A percentile compares a stretch with the other conserved stretches of the same genome.
These are phyloP conservation scores for Candolleomyces aberdarensis DNA, from an alignment of 768 basidiomycete genomes.

Conservation along the genomic window DNA sequence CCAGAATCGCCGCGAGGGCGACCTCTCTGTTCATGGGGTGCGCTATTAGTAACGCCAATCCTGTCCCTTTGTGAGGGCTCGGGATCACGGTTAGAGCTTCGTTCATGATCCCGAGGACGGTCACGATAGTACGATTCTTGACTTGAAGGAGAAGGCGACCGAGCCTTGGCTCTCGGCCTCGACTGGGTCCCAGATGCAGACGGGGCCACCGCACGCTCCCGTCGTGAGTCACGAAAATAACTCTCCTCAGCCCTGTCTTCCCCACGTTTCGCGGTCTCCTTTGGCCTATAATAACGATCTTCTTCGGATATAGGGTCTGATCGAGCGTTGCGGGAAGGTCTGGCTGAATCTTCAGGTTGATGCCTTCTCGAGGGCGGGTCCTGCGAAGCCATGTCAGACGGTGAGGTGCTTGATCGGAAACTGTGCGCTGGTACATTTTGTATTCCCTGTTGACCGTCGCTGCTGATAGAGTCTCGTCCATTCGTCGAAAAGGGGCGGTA, in stretches of 20 bases:
- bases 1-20: constrained; percentile 18
- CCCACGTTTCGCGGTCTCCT: constrained; percentile 18
- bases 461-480: constrained; percentile 9
- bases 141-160: constrained; percentile 25
- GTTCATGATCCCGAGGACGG: constrained; percentile 17
- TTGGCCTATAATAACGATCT: constrained; percentile 68
- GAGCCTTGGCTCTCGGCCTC: constrained; percentile 22
- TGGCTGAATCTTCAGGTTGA: not conserved
- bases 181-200: constrained; percentile 25
- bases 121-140: constrained; percentile 13
- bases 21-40: constrained; percentile 23
- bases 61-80: constrained; percentile 21
- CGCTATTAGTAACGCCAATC: constrained; percentile 26
- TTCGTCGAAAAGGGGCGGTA: constrained; percentile 11
- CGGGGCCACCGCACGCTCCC: constrained; percentile 15
- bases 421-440: not conserved
- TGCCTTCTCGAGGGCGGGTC: not conserved
- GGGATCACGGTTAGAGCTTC: not conserved
- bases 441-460: not conserved
- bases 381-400: constrained; percentile 3
- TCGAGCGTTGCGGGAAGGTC: constrained; percentile 14
- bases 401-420: not conserved
- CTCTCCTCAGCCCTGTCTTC: constrained; percentile 10
- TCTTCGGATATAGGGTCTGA: constrained; percentile 42
- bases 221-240: constrained; percentile 16